Evolutionary conservation across 208 protist genomes (phyloP), one percentile per base, ranked within the genome.

Genomic region (Acanthamoeba culbertsoni): DNA sequence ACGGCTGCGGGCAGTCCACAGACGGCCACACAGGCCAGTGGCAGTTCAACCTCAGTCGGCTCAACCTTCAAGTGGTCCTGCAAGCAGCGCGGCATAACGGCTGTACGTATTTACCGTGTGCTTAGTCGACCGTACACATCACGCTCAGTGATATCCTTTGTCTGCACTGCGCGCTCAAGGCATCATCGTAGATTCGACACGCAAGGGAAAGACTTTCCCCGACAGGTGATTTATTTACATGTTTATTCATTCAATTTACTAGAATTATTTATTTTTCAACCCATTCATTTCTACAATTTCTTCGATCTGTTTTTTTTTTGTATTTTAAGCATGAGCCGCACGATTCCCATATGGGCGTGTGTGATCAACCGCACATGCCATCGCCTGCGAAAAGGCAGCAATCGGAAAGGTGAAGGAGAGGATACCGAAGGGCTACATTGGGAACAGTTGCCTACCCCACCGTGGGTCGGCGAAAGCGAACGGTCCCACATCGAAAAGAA

Each of bases 321-420:
- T n/a, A n/a, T n/a, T n/a, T n/a, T 8, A n/a, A 79, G 68, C 28
- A 79, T 89, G 51, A 89, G 79, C 48, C 79, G 79, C 48, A 89
- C 79, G 31, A 89, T 89, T n/a, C 79, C 79, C 31, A 89, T 89
- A 57, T 89, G 79, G 79, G 79, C 79, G 51, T 89, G 79, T 28
- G 79, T 89, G 45, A 65, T 89, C 45, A 89, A 89, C 42, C 79
- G 79, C 14, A 45, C 79, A 10, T 57, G 45, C 31, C 62, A 89
- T 62, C 51, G 40, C 0, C 79, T 89, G 10, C 45, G 46, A 26
- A n/a, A 18, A 51, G 42, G 42, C 77, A 6, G 8, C 20, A 40
- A 37, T 10, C 26, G 48, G 0, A 26, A 45, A 35, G 35, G 28
- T 35, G 63, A 75, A 23, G 35, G 8, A 5, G 77, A 86, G 5